Evolutionary conservation across 768 basidiomycete species (phyloP).

Genomic region (Rhizopogon roseolus): DNA sequence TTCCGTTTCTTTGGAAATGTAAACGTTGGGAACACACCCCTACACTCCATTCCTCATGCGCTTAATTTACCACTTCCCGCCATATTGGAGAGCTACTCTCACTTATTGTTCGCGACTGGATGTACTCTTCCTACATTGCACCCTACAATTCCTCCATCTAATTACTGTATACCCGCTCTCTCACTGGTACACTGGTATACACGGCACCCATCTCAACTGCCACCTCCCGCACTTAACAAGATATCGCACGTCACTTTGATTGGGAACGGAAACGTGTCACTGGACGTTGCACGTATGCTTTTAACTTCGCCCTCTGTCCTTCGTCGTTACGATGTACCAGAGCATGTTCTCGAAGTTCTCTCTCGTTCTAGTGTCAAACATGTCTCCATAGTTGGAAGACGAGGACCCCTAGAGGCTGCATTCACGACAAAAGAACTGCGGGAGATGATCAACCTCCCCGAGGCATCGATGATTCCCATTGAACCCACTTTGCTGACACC

Average conservation of each 20-base stretch:
- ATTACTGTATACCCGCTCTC: slow-evolving; percentile 64
- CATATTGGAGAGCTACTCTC: slow-evolving; percentile 71
- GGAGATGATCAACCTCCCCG: slow-evolving; percentile 66
- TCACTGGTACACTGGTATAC: slow-evolving; percentile 97
- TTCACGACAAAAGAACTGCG: slow-evolving; percentile 92
- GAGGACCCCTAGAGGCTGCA: slow-evolving; percentile 85
- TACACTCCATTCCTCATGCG: slow-evolving; percentile 45
- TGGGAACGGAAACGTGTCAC: slow-evolving; percentile 92
- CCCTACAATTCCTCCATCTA: slow-evolving; percentile 42
- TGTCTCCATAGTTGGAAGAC: slow-evolving; percentile 78
- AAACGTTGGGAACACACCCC: slow-evolving; percentile 39
- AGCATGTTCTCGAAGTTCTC: slow-evolving; percentile 66
- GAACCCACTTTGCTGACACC: slow-evolving; percentile 37
- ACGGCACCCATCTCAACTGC: slow-evolving; percentile 68
- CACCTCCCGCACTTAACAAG: slow-evolving; percentile 60
- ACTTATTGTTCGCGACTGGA: slow-evolving; percentile 84
- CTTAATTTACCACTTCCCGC: slow-evolving; percentile 54
- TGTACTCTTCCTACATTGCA: slow-evolving; percentile 65
- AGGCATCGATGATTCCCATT: slow-evolving; percentile 65
- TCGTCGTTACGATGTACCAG: slow-evolving; percentile 72
- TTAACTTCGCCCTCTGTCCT: slow-evolving; percentile 65
- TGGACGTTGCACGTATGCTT: slow-evolving; percentile 89
- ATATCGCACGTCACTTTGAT: slow-evolving; percentile 75
- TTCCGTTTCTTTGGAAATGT: slow-evolving; percentile 93
- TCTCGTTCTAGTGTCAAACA: slow-evolving; percentile 58